Evolutionary conservation across 192 early-diverging fungal genomes (phyloP).

Genomic region (Backusella australiensis): DNA sequence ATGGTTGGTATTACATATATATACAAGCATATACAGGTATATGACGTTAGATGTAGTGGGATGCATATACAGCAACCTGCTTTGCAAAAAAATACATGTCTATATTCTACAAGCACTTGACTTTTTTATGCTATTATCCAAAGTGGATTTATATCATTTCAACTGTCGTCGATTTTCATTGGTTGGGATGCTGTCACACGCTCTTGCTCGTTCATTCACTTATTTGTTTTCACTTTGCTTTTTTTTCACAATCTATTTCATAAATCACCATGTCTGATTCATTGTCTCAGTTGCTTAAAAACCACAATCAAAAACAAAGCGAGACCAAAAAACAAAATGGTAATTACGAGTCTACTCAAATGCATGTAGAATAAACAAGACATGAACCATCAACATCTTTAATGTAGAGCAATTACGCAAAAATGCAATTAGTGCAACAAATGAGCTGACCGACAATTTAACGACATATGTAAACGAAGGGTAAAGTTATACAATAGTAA

Average conservation of each 20-base stretch:
- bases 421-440: constrained; percentile 50
- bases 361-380: background rate
- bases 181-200: background rate
- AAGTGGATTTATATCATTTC: no score
- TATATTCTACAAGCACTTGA: background rate
- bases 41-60: background rate
- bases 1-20: no score
- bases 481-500: constrained; percentile 22
- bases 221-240: background rate
- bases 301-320: constrained; percentile 61
- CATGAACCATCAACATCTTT: background rate
- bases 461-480: constrained; percentile 57
- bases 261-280: constrained; percentile 17
- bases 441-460: constrained; percentile 55
- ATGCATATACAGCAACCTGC: background rate
- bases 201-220: background rate
- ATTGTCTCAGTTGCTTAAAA: constrained; percentile 50
- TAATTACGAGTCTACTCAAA: constrained; percentile 14
- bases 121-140: no score
- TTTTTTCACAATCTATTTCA: background rate
- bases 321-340: constrained; percentile 50
- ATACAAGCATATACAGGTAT: no score
- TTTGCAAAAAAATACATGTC: background rate
- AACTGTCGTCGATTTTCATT: background rate
- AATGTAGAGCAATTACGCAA: constrained; percentile 54